Conservation (phyloP, 2,329 filamentous ascomycete species). For the Monosporascus cannonballus region DNA sequence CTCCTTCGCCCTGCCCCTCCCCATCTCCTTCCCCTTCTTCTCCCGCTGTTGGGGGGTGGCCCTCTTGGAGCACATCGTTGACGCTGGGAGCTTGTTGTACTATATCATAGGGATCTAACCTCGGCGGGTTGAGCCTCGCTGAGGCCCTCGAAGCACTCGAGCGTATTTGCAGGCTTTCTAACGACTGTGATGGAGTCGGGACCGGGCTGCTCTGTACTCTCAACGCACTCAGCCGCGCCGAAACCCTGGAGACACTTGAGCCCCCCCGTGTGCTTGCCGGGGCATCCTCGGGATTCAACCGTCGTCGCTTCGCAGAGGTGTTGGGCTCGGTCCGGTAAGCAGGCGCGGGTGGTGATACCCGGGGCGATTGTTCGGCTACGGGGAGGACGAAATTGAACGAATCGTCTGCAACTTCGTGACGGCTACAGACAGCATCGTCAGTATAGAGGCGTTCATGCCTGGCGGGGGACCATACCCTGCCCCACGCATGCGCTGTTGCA, state of each 20-base stretch:
- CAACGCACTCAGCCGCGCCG: slow-evolving; percentile 11
- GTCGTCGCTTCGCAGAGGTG: slow-evolving; percentile 42
- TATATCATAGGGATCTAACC: slow-evolving; percentile 13
- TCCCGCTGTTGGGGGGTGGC: background rate
- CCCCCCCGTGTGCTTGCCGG: slow-evolving; percentile 8
- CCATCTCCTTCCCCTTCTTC: background rate
- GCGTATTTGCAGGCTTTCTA: slow-evolving; percentile 9
- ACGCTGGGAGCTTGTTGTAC: slow-evolving; percentile 2
- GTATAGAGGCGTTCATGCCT: too few species aligned
- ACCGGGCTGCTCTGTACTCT: background rate
- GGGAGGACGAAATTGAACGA: slow-evolving; percentile 51
- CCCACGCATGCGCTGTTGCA: slow-evolving; percentile 60
- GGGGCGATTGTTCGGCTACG: slow-evolving; percentile 20
- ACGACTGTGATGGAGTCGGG: background rate
- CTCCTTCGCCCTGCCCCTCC: background rate
- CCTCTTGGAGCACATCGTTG: slow-evolving; percentile 9
- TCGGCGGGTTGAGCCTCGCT: slow-evolving; percentile 9
- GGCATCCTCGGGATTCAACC: slow-evolving; percentile 22
- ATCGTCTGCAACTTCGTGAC: slow-evolving; percentile 52
- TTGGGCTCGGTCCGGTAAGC: slow-evolving; percentile 37
- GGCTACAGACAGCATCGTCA: slow-evolving; percentile 27
- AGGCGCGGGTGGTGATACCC: slow-evolving; percentile 16
- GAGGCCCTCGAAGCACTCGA: slow-evolving; percentile 15
- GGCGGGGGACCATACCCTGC: slow-evolving; percentile 45
- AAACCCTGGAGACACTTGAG: slow-evolving; percentile 14